Base-by-base conservation (phyloP, 2,329 filamentous ascomycete genomes). In the Taxawa tesnikishii region DNA sequence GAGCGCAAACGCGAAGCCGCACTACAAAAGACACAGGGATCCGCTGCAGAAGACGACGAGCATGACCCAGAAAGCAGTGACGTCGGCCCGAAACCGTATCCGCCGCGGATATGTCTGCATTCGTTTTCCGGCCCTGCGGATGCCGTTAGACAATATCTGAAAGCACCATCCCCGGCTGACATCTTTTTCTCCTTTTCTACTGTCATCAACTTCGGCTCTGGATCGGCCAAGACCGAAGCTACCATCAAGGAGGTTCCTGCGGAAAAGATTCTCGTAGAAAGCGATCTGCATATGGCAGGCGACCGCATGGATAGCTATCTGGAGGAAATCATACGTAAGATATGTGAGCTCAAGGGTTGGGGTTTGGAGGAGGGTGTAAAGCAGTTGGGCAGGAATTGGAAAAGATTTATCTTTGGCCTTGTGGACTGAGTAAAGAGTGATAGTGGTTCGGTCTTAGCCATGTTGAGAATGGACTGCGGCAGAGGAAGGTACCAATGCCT, bases 171-270 rank as follows among this genome's bases (percentile, higher is more conserved):
- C 6, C 88, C 88, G 0, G 74, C 76, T 1, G 66, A 74, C 11
- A 68, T 96, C 13, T 98, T 77, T 56, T 87, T 93, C 46, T 94
- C 85, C 1, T 92, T 96, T 50, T 94, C 85, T 2, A 68, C 68
- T 0, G 76, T 75, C 5, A 80, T 98, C 46, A 98, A 96, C 49
- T 70, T 87, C 45, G 67, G 68, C 18, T 62, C 70, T 12, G 44
- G 63, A 47, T 50, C 64, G 58, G 40, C 53, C 46, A 71, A 76
- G 34, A 72, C 72, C 4, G 67, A 72, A 15, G 75, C 85, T 13
- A 70, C 78, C 13, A 68, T 96, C 29, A 71, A 68, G 38, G 68
- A 70, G 3, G 66, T 92, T 3, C 88, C 90, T 0, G 79, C 84
- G 42, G 72, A 88, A 43, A 69, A 76, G 32, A 62, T 98, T 9